Base-by-base conservation (phyloP, 2,329 filamentous ascomycete species). In the Coniochaeta prunicola region DNA sequence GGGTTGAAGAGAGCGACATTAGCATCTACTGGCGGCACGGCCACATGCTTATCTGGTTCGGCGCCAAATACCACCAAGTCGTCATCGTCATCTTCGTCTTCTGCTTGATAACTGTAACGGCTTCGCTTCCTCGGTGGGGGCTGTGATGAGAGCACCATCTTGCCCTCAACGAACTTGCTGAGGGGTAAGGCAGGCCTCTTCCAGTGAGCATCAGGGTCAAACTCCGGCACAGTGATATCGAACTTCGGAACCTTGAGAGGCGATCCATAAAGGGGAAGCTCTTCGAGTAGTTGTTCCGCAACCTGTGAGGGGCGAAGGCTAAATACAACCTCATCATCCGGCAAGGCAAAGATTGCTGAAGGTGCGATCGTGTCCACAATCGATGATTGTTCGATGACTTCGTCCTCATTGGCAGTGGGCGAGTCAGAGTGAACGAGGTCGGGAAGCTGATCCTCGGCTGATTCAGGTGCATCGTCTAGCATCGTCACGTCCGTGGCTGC, bases 1-100 rank as follows among this genome's bases (percentile, higher is more conserved):
- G 91, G 86, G 62, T 90, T 86, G 74, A 99, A 99, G 0, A 99
- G 77, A 1, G 93, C 92, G 59, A 97, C 91, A 60, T 90, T 84
- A 1, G 80, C 84, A 63, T 88, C 87, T 63, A 89, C 84, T 0
- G 92, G 87, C 1, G 83, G 80, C 9, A 92, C 69, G 45, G 83
- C 71, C 31, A 66, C 67, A 42, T 64, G 63, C 45, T 63, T 65
- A 21, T 64, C 67, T n/a, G 62, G 65, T 24, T 68, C 64, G 17
- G 63, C 65, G 13, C 68, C 73, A 59, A 73, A 75, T 26, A 76
- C 64, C 30, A 76, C 69, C 50, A 73, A 71, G 6, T 73, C 71
- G 6, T 77, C 73, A 13, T 76, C 67, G 60, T 80, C 74, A 62
- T 78, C 74, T 34, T 86, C 85, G 26, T 83, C 79, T 21, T 94